A percentile compares a stretch with the other conserved stretches of the same genome.
Evolutionary conservation across 1,284 basidiomycete species (phyloP).

Genomic region (Cerrena zonata): DNA sequence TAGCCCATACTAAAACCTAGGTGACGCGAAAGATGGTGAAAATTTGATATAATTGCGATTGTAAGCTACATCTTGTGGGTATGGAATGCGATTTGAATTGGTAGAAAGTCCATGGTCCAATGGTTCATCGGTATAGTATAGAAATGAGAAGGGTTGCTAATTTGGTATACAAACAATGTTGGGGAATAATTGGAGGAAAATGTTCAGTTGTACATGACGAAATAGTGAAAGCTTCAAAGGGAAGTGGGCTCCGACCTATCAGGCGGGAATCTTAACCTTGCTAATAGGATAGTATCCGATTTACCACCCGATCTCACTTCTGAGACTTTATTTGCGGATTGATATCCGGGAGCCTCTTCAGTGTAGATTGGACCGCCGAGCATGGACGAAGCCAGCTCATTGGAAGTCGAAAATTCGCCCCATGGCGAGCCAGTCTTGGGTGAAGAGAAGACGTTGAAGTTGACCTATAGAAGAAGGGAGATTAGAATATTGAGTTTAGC

Average conservation of each 20-base stretch:
- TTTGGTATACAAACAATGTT: too few relatives aligned
- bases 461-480: conserved; percentile 28
- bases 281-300: conserved; percentile 41
- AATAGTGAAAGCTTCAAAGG: too few relatives aligned
- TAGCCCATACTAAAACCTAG: too few relatives aligned
- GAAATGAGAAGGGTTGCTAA: too few relatives aligned
- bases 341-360: conserved; percentile 25
- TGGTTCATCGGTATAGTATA: too few relatives aligned
- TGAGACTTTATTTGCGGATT: conserved; percentile 47
- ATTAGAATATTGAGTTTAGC: conserved; percentile 9
- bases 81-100: too few relatives aligned
- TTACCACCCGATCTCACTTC: conserved; percentile 12
- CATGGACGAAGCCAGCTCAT: conserved; percentile 31
- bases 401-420: conserved; percentile 58
- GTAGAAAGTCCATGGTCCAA: too few relatives aligned
- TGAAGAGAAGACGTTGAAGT: conserved; percentile 62
- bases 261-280: conserved; percentile 13
- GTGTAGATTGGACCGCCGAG: conserved; percentile 36
- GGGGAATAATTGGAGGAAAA: too few relatives aligned
- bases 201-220: too few relatives aligned
- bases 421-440: conserved; percentile 49
- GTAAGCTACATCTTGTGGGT: too few relatives aligned
- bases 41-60: too few relatives aligned
- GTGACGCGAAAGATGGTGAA: too few relatives aligned
- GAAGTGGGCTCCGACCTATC: conserved; percentile 15